Base-by-base conservation (phyloP, 805 yeast species). In the Phaffomyces antillensis region DNA sequence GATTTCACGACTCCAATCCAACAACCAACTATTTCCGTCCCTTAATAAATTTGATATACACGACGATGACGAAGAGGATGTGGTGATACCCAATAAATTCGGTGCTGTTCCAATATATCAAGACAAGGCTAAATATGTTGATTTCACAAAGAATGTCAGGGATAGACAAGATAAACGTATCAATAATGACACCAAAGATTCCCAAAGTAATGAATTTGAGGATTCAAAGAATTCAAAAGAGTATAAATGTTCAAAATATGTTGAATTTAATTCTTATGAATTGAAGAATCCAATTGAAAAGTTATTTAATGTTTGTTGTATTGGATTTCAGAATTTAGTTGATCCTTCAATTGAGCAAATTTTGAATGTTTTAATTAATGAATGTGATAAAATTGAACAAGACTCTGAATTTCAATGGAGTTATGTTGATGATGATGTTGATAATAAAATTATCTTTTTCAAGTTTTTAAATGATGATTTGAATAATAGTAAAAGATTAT, bases 221-320 rank as follows among this genome's bases (percentile, higher is more conserved):
- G 37, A 34, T n/a, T 24, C 26, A 20, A 41, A 23, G 4, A 26
- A 23, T 10, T 15, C 25, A 4, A 34, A 36, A 4, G 49, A 41
- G 10, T 52, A 56, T 39, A 36, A 33, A 12, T 23, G 49, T 1
- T 12, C 32, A 7, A 42, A 49, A 7, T 48, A 37, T 37, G 36
- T 61, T 7, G 64, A 58, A 2, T 55, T 71, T 13, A 55, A 55
- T 6, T 39, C 42, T 5, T 62, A 72, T 32, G 46, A 42, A 5
- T 73, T 75, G 0, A 41, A 45, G 2, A 67, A 61, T 36, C 54
- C 68, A 35, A 56, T 62, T 37, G 62, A 68, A 32, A 74, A 73
- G 44, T 43, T 70, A 7, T 51, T 56, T 39, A 62, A 66, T 5
- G 54, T 70, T 3, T 52, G 63, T 6, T 48, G 72, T 12, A 54